Evolutionary conservation across 2,329 filamentous ascomycete species (phyloP).

Genomic region (Dryadomyces quercivorus): DNA sequence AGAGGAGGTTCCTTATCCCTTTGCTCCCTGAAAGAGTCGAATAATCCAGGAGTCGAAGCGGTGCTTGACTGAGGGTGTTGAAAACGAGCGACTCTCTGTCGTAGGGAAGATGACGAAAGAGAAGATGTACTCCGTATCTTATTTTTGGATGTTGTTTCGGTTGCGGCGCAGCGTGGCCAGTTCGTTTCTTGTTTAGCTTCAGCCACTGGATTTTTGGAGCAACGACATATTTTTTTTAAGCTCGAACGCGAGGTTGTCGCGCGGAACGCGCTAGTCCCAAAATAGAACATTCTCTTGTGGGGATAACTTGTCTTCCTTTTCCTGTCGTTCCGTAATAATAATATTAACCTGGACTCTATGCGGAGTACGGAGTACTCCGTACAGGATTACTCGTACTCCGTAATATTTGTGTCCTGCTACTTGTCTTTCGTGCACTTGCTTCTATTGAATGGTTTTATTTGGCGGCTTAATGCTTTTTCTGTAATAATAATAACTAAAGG

Average conservation of each 20-base stretch:
- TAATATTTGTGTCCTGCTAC: neutral
- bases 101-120: neutral
- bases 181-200: slow-evolving; percentile 5
- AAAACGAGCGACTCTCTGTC: too few species aligned
- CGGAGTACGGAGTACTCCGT: neutral
- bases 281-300: slow-evolving; percentile 6
- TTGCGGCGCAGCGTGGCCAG: neutral
- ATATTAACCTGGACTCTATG: too few species aligned
- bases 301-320: neutral
- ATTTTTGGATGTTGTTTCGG: neutral
- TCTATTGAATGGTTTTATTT: too few species aligned
- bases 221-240: slow-evolving; percentile 7
- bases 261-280: slow-evolving; percentile 15
- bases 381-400: neutral
- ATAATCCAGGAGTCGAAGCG: neutral
- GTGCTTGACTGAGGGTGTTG: too few species aligned
- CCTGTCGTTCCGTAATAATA: too few species aligned
- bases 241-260: slow-evolving; percentile 15
- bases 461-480: too few species aligned
- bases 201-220: slow-evolving; percentile 2
- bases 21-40: neutral
- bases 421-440: neutral
- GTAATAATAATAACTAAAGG: neutral
- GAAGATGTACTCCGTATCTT: neutral
- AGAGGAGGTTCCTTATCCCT: neutral